phyloP scores from a whole-genome alignment of 2,329 filamentous ascomycete genomes.

The Epichloe aotearoae region DNA sequence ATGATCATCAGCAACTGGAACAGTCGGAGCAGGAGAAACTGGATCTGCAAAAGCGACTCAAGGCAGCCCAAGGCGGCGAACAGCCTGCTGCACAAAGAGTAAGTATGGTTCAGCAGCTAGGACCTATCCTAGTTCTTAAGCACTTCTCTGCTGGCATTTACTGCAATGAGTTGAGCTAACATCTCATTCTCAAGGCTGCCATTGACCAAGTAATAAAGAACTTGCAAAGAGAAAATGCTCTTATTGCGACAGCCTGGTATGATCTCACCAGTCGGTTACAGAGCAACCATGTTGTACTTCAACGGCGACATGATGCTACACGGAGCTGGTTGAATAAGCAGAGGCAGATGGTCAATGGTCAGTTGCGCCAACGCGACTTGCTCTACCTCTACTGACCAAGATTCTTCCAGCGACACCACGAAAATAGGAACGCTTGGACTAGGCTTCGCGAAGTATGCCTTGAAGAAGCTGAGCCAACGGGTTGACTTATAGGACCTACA shows the following conservation, averaged over 20 bases:
- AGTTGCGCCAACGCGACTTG: conserved; percentile 29
- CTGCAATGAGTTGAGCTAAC: not conserved
- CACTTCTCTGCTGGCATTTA: not conserved
- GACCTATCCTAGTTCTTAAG: not conserved
- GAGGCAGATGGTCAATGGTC: conserved; percentile 55
- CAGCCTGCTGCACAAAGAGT: conserved; percentile 39
- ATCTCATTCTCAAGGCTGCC: conserved; percentile 27
- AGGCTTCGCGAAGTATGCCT: conserved; percentile 7
- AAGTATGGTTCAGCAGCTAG: conserved; percentile 16
- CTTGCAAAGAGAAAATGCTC: conserved; percentile 61
- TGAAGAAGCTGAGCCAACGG: not conserved
- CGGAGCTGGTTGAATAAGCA: conserved; percentile 80
- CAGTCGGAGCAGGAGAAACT: conserved; percentile 42
- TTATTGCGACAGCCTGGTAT: conserved; percentile 79
- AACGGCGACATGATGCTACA: conserved; percentile 59
- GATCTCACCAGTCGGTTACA: conserved; percentile 66
- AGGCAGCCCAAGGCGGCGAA: conserved; percentile 36
- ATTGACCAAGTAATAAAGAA: conserved; percentile 48
- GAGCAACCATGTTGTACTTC: conserved; percentile 69
- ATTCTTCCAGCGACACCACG: conserved; percentile 29
- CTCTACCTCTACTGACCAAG: conserved; percentile 30
- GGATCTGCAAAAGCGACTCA: conserved; percentile 41
- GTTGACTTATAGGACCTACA: not conserved
- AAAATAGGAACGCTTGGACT: conserved; percentile 29
- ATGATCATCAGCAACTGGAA: conserved; percentile 39